phyloP scores from a whole-genome alignment of 1,284 basidiomycete species.

The Cystobasidiaceae sp. region DNA sequence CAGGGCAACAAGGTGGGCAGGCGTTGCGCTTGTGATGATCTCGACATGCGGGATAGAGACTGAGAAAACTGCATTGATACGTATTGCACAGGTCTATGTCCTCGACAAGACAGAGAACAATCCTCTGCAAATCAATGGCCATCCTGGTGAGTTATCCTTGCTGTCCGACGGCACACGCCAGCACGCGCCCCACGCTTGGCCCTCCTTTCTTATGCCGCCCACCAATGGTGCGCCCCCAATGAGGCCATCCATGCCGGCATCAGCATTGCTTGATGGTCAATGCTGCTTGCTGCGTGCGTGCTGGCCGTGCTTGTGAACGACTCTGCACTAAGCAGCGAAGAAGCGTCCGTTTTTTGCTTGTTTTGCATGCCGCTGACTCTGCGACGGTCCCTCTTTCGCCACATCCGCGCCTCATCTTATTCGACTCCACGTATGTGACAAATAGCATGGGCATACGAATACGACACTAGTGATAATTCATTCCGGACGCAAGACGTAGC shows the following conservation, averaged over 20 bases:
- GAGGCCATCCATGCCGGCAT: background rate
- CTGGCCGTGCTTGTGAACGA: too few species aligned
- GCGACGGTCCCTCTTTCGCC: too few species aligned
- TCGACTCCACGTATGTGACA: too few species aligned
- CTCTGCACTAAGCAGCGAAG: too few species aligned
- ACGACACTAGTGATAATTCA: constrained; percentile 34
- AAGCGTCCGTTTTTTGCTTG: background rate
- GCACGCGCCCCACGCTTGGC: background rate
- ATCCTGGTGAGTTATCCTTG: constrained; percentile 28
- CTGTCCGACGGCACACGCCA: background rate
- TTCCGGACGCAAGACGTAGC: constrained; percentile 41
- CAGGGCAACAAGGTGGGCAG: constrained; percentile 28
- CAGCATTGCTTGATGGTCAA: background rate
- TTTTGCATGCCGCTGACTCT: too few species aligned
- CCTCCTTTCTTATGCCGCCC: background rate
- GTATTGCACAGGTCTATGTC: constrained; percentile 43
- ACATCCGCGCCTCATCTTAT: too few species aligned
- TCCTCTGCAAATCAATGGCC: constrained; percentile 33
- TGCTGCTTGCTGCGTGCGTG: background rate
- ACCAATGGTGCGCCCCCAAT: background rate
- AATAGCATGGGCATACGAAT: constrained; percentile 31
- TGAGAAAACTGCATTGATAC: too few species aligned
- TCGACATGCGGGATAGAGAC: too few species aligned
- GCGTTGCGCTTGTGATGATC: too few species aligned
- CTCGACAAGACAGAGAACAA: constrained; percentile 50